Percentiles rank a stretch among this genome's conserved stretches.
These are phyloP conservation scores for Torulaspora quercuum DNA, from an alignment of 805 yeast species.

Conservation along the genomic window DNA sequence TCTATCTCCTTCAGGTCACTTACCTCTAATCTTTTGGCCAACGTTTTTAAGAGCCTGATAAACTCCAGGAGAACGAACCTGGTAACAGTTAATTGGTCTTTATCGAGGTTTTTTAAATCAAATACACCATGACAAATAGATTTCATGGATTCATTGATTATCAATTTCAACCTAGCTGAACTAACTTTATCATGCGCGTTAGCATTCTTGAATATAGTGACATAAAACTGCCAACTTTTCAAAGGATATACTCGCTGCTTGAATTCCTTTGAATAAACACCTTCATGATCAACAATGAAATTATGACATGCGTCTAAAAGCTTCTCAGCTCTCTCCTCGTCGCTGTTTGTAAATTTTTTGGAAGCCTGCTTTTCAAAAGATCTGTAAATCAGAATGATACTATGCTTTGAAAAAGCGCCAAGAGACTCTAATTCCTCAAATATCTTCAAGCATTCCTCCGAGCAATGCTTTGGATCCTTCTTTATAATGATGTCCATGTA, in stretches of 20 bases:
- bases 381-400: constrained; percentile 24
- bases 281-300: constrained; percentile 23
- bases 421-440: constrained; percentile 16
- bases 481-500: constrained; percentile 15
- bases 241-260: constrained; percentile 17
- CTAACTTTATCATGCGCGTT: constrained; percentile 17
- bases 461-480: constrained; percentile 20
- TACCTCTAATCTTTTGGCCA: constrained; percentile 17
- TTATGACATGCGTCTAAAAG: constrained; percentile 16
- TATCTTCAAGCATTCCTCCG: constrained; percentile 16
- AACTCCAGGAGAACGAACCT: constrained; percentile 28
- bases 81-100: constrained; percentile 8
- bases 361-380: constrained; percentile 28
- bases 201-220: constrained; percentile 21
- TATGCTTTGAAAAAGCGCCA: constrained; percentile 15
- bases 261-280: constrained; percentile 13
- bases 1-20: constrained; percentile 11
- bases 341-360: constrained; percentile 16
- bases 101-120: constrained; percentile 1
- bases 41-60: constrained; percentile 22
- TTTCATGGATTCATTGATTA: constrained; percentile 23
- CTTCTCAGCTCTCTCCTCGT: constrained; percentile 11
- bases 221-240: constrained; percentile 30
- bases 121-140: constrained; percentile 19
- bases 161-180: constrained; percentile 3